Evolutionary conservation across 2,329 filamentous ascomycete species (phyloP).

Genomic region (Fusarium tuaranense): DNA sequence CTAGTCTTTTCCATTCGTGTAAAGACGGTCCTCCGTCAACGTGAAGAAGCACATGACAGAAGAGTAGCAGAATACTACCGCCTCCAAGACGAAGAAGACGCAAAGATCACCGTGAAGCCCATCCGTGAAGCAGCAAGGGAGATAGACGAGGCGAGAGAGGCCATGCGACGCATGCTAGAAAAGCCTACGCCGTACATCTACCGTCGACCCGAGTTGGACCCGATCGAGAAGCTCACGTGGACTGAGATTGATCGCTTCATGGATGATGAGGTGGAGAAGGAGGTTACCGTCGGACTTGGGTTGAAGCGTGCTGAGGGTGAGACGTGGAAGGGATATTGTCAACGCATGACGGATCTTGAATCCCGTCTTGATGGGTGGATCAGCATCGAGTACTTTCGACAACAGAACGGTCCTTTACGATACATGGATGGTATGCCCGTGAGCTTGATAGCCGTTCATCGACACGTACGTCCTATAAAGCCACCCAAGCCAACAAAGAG

Average conservation of each 20-base stretch:
- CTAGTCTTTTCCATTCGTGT: conserved; percentile 13
- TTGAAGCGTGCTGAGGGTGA: conserved; percentile 13
- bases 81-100: background rate
- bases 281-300: background rate
- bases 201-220: background rate
- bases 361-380: conserved; percentile 17
- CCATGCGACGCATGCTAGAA: background rate
- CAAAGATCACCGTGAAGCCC: background rate
- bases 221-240: background rate
- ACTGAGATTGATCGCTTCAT: conserved; percentile 24
- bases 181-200: background rate
- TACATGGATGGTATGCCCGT: conserved; percentile 47
- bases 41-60: background rate
- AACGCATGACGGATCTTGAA: conserved; percentile 29
- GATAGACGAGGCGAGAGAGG: background rate
- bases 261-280: conserved; percentile 15
- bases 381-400: conserved; percentile 5
- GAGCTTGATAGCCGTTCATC: conserved; percentile 29
- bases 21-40: background rate
- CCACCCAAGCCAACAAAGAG: background rate
- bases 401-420: conserved; percentile 16
- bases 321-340: conserved; percentile 4
- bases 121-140: background rate
- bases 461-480: conserved; percentile 23
- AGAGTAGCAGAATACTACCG: conserved; percentile 5